phyloP scores from a whole-genome alignment of 495 filamentous ascomycete species.

The Penicillium paxilli region DNA sequence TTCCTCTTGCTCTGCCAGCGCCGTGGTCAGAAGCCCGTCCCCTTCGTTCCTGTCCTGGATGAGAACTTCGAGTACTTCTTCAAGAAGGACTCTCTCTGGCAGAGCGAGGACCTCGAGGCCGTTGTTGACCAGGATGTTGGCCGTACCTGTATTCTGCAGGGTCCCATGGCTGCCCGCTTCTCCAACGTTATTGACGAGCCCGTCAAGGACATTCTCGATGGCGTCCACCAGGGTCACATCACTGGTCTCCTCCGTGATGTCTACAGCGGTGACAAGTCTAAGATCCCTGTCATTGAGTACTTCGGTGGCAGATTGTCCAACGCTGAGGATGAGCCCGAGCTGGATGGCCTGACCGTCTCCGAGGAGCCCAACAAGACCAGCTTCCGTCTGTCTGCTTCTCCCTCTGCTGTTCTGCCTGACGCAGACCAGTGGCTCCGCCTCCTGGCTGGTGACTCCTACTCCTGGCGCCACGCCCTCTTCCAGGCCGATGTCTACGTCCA shows the following conservation, averaged over 20 bases:
- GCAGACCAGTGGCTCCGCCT: slow-evolving; percentile 81
- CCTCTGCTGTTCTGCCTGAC: slow-evolving; percentile 71
- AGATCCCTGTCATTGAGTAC: slow-evolving; percentile 87
- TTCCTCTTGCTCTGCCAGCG: slow-evolving; percentile 93
- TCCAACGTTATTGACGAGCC: slow-evolving; percentile 87
- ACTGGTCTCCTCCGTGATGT: slow-evolving; percentile 72
- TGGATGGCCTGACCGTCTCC: slow-evolving; percentile 79
- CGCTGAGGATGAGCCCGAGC: slow-evolving; percentile 56
- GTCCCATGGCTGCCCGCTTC: slow-evolving; percentile 90
- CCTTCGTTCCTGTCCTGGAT: slow-evolving; percentile 90
- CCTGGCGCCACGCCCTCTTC: slow-evolving; percentile 97
- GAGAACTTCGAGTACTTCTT: slow-evolving; percentile 98
- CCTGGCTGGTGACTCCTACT: slow-evolving; percentile 79
- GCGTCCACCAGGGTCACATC: slow-evolving; percentile 87
- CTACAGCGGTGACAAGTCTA: slow-evolving; percentile 69
- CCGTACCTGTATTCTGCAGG: slow-evolving; percentile 92
- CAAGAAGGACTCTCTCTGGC: slow-evolving; percentile 99
- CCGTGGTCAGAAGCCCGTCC: slow-evolving; percentile 91
- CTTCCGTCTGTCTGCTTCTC: slow-evolving; percentile 74
- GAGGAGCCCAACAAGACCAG: slow-evolving; percentile 72
- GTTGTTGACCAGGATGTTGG: slow-evolving; percentile 95
- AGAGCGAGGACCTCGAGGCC: slow-evolving; percentile 94
- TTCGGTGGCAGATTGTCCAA: slow-evolving; percentile 80
- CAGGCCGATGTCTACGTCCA: slow-evolving; percentile 93
- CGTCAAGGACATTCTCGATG: slow-evolving; percentile 87